phyloP scores from a whole-genome alignment of 2,329 filamentous ascomycete species.

The Neonectria faginata region DNA sequence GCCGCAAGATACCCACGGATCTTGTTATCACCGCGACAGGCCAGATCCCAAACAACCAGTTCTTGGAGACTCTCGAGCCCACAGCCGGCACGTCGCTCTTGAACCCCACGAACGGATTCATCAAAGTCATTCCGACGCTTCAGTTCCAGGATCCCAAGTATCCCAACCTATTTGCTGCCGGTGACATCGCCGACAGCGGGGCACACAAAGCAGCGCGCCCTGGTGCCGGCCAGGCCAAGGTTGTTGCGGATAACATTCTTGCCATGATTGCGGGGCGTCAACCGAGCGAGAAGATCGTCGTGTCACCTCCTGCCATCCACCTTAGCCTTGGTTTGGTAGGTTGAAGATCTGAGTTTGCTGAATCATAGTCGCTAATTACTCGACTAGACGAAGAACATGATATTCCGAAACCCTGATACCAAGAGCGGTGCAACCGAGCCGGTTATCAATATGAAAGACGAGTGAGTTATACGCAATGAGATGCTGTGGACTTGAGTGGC shows the following conservation, averaged over 20 bases:
- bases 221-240: constrained; percentile 34
- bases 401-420: constrained; percentile 41
- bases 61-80: constrained; percentile 29
- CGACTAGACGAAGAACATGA: constrained; percentile 41
- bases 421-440: constrained; percentile 37
- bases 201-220: constrained; percentile 43
- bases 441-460: constrained; percentile 36
- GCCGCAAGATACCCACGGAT: constrained; percentile 36
- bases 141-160: constrained; percentile 43
- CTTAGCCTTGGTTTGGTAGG: constrained; percentile 41
- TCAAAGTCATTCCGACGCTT: constrained; percentile 35
- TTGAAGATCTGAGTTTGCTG: accelerated
- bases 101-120: constrained; percentile 41
- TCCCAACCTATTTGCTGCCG: constrained; percentile 41
- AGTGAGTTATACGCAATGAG: constrained; percentile 31
- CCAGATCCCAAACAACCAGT: constrained; percentile 45
- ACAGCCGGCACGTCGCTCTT: constrained; percentile 23
- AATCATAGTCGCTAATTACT: neutral
- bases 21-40: constrained; percentile 43
- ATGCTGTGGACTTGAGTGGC: accelerated
- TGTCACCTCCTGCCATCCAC: constrained; percentile 41
- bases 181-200: constrained; percentile 44
- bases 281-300: constrained; percentile 23
- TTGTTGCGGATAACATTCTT: constrained; percentile 41
- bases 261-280: constrained; percentile 36